Conservation (phyloP, 1,284 basidiomycete genomes). For the Rhodotorula sp. region DNA sequence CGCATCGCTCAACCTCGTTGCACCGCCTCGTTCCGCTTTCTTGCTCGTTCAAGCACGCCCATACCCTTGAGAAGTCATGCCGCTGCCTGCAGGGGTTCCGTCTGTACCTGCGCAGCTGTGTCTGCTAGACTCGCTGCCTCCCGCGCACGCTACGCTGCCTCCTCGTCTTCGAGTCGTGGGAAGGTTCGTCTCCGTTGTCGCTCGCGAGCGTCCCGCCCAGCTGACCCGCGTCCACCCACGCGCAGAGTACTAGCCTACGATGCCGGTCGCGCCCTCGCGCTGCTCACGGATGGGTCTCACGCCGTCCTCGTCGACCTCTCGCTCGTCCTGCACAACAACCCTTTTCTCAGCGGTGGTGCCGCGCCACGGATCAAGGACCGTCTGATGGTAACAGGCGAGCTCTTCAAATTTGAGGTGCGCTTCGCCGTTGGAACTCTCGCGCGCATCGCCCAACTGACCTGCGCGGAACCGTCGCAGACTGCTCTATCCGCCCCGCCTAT, state of each 20-base stretch:
- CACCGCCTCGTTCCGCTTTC: not conserved
- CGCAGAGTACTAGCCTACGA: conserved; percentile 7
- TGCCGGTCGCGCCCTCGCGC: not conserved
- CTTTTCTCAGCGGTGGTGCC: too few relatives aligned
- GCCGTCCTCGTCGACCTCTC: conserved; percentile 9
- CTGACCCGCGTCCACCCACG: too few relatives aligned
- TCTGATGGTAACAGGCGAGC: conserved; percentile 5
- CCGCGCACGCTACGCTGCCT: not conserved
- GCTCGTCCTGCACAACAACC: not conserved
- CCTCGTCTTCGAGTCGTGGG: conserved; percentile 15
- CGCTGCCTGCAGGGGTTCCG: not conserved
- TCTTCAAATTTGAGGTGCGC: not conserved
- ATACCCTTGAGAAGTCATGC: not conserved
- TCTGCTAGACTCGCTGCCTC: not conserved
- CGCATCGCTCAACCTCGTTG: not conserved
- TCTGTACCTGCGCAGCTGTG: not conserved
- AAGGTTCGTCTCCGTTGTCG: conserved; percentile 13
- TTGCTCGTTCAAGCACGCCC: not conserved
- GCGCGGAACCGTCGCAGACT: not conserved
- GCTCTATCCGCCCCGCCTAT: not conserved
- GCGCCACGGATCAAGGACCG: conserved; percentile 6
- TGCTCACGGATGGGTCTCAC: not conserved
- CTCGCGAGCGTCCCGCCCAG: too few relatives aligned
- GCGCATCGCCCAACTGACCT: not conserved
- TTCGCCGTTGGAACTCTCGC: not conserved